Conservation (phyloP, 305 asterid genomes). For the Solanum hybrid region DNA sequence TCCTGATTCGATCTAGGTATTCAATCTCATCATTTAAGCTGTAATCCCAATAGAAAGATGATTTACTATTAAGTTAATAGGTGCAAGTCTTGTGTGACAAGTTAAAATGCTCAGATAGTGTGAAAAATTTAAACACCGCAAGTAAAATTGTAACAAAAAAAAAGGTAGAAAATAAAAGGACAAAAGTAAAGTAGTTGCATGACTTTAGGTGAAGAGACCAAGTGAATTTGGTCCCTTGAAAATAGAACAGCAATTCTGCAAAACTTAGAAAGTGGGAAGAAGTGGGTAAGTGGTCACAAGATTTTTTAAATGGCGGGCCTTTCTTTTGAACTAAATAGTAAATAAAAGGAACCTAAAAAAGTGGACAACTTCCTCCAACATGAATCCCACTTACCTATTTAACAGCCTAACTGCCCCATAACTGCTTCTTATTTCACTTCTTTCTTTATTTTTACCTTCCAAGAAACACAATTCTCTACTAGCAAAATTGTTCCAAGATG, state of each 20-base stretch:
- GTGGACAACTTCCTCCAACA: conserved; percentile 8
- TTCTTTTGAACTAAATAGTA: conserved; percentile 49
- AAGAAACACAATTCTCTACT: neutral
- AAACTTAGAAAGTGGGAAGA: conserved; percentile 9
- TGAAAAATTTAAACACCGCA: neutral
- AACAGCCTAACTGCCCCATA: conserved; percentile 37
- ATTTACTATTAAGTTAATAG: neutral
- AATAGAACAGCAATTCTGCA: conserved; percentile 15
- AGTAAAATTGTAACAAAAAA: neutral
- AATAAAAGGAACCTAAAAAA: conserved; percentile 1
- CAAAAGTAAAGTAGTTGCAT: neutral
- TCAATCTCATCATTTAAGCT: neutral
- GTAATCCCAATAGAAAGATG: neutral
- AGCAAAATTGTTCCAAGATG: conserved; percentile 22
- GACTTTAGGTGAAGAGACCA: conserved; percentile 8
- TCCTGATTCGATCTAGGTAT: neutral
- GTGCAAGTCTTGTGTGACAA: neutral
- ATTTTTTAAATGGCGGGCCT: conserved; percentile 51
- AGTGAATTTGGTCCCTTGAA: conserved; percentile 13
- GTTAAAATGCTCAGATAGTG: neutral
- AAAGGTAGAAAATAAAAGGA: neutral
- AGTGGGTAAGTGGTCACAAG: conserved; percentile 52
- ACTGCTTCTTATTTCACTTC: conserved; percentile 23
- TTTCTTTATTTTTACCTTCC: conserved; percentile 3
- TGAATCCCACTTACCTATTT: conserved; percentile 36